These are phyloP conservation scores for Fusarium vanettenii DNA, from an alignment of 2,329 filamentous ascomycete species.

Conservation along the genomic window DNA sequence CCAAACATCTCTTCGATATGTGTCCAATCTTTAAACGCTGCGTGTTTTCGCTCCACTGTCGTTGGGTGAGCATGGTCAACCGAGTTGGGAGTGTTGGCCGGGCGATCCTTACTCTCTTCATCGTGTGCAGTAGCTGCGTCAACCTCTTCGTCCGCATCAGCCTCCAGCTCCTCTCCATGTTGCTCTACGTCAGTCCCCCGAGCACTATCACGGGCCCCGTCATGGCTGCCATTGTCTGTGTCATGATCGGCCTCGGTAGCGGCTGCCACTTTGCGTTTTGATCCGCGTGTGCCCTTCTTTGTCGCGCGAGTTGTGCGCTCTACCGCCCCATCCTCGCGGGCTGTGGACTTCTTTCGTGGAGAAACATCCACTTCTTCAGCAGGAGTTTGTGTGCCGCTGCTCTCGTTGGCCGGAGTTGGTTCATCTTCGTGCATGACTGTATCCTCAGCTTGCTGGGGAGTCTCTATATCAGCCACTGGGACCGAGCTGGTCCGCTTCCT, in stretches of 20 bases:
- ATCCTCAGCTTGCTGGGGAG: conserved; percentile 41
- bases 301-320: conserved; percentile 49
- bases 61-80: conserved; percentile 33
- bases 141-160: conserved; percentile 69
- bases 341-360: conserved; percentile 42
- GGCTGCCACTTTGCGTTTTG: conserved; percentile 51
- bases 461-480: conserved; percentile 52
- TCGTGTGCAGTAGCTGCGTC: conserved; percentile 70
- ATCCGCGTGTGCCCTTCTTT: conserved; percentile 57
- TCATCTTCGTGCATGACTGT: conserved; percentile 51
- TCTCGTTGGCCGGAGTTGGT: conserved; percentile 48
- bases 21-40: conserved; percentile 82
- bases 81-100: conserved; percentile 7
- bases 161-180: conserved; percentile 66
- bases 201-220: conserved; percentile 50
- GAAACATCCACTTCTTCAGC: conserved; percentile 59
- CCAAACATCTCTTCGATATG: conserved; percentile 91
- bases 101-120: conserved; percentile 67
- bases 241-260: conserved; percentile 47
- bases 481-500: conserved; percentile 67
- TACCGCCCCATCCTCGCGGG: conserved; percentile 46
- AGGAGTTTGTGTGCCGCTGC: conserved; percentile 54
- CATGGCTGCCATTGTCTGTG: conserved; percentile 47
- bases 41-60: conserved; percentile 80
- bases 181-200: conserved; percentile 55